Base-by-base conservation (phyloP, 2,329 filamentous ascomycete species). In the Curvularia verruculosa region DNA sequence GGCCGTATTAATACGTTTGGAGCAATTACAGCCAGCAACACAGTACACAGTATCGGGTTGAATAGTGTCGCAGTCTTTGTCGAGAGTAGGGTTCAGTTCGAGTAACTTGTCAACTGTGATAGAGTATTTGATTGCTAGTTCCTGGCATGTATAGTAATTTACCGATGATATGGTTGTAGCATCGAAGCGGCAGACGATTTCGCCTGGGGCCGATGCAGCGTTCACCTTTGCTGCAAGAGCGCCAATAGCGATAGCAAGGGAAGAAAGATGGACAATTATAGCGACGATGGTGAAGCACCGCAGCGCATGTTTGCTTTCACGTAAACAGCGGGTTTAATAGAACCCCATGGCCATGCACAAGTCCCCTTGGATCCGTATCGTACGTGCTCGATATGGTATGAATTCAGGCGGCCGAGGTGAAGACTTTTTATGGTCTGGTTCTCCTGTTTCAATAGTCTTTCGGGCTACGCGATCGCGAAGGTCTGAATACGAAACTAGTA, bases 31-130 rank as follows among this genome's bases (percentile, higher is more conserved):
- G 44, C 71, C 68, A 18, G 46, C 49, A 4, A 70, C 64, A 52
- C 72, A 75, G 47, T 74, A 76, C 10, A 63, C 50, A 1, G 67
- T 71, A 23, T 67, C 57, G 5, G 71, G 64, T 49, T 68, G 49
- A 44, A 76, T 68, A 41, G 66, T 71, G 13, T 53, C 45, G 56
- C 73, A 76, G 50, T 71, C 68, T 24, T 21, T 44, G 10, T 71
- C 45, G 10, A 76, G n/a, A 2, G 43, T 29, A 10, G 70, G 70
- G 53, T 75, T 75, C 10, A 75, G 56, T 34, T 31, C 26, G 40
- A 72, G 72, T 39, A 74, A 72, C 18, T 51, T 54, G 8, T 69
- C 65, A 7, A 65, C 36, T 15, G 36, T 53, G 36, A 71, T 69
- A 6, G 37, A 46, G 46, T 69, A 68, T 24, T 52, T 49, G 31